phyloP scores from a whole-genome alignment of 331 rosid species.

The Cydonia oblonga region DNA sequence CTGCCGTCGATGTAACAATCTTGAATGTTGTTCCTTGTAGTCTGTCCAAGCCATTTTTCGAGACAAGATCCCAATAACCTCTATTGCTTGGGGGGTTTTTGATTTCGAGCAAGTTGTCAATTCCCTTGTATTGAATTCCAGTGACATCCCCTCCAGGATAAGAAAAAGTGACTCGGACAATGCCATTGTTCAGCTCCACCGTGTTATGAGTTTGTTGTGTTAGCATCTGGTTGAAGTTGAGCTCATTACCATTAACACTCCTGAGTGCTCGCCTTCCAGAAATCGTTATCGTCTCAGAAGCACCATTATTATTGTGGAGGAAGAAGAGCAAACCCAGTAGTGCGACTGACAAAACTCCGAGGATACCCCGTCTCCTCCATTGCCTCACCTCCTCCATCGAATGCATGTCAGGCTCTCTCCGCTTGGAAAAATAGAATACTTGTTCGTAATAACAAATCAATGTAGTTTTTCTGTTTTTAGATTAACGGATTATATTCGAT shows the following conservation, averaged over 20 bases:
- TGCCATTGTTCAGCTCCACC: constrained; percentile 50
- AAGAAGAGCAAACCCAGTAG: neutral
- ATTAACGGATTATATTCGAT: neutral
- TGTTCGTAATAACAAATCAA: too few relatives aligned
- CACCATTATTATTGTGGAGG: neutral
- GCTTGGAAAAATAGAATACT: neutral
- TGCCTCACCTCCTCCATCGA: neutral
- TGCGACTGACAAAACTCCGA: neutral
- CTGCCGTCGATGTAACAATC: constrained; percentile 16
- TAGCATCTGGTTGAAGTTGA: neutral
- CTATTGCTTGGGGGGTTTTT: constrained; percentile 17
- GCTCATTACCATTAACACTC: neutral
- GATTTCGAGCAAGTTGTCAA: constrained; percentile 37
- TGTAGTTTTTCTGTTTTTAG: neutral
- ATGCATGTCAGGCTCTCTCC: constrained; percentile 10
- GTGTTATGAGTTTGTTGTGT: neutral
- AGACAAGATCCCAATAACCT: constrained; percentile 75
- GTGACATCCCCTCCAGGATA: constrained; percentile 44
- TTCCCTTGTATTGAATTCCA: constrained; percentile 45
- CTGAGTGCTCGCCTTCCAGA: neutral
- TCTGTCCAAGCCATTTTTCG: constrained; percentile 47
- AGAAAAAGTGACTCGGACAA: constrained; percentile 41
- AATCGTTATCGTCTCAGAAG: neutral
- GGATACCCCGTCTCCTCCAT: neutral
- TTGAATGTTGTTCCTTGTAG: constrained; percentile 27